These are phyloP conservation scores for Penicillium sp. DNA, from an alignment of 2,329 filamentous ascomycete species.

Conservation along the genomic window DNA sequence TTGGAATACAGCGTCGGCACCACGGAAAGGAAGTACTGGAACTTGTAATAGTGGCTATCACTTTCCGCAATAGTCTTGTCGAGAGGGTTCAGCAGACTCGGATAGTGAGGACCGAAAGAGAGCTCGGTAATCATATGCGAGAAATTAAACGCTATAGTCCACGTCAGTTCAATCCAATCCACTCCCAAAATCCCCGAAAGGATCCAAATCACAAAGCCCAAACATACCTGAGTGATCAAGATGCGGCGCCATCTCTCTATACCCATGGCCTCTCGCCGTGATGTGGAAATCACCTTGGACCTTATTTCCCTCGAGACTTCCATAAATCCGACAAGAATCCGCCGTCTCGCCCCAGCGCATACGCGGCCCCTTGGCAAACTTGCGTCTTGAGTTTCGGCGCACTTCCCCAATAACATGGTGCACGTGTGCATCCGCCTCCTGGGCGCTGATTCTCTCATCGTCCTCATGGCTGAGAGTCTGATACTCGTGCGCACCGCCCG, in stretches of 20 bases:
- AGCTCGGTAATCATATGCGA: constrained; percentile 94
- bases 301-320: constrained; percentile 88
- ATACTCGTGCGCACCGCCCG: constrained; percentile 59
- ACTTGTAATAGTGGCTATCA: constrained; percentile 82
- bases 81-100: constrained; percentile 87
- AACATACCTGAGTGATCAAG: constrained; percentile 74
- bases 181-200: background rate
- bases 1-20: constrained; percentile 91
- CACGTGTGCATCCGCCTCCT: constrained; percentile 75
- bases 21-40: constrained; percentile 94
- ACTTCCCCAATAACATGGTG: constrained; percentile 82
- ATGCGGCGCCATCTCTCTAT: constrained; percentile 75
- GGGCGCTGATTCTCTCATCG: constrained; percentile 46
- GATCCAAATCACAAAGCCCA: too few species aligned
- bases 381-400: constrained; percentile 62
- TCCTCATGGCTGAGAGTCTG: constrained; percentile 61
- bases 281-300: constrained; percentile 98
- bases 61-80: constrained; percentile 83
- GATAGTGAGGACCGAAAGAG: constrained; percentile 96
- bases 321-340: constrained; percentile 85
- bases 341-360: constrained; percentile 54
- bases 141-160: constrained; percentile 80
- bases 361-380: constrained; percentile 71
- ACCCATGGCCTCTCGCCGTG: constrained; percentile 93
- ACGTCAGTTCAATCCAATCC: background rate